Evolutionary conservation across 1,284 basidiomycete species (phyloP).

Genomic region (Athelia sp.): DNA sequence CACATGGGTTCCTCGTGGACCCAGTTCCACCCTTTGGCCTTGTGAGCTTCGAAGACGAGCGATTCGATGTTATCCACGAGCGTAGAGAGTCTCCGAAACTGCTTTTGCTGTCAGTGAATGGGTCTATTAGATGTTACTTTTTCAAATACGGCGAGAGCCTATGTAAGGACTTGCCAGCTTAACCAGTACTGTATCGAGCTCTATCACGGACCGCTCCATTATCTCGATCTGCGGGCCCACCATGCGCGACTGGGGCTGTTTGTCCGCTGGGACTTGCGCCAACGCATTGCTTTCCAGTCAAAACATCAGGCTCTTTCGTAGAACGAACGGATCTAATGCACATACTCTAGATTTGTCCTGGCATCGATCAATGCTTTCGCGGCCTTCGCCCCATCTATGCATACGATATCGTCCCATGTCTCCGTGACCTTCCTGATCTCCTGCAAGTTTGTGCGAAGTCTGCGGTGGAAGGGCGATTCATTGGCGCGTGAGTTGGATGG

Average conservation of each 20-base stretch:
- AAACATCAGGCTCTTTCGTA: constrained; percentile 2
- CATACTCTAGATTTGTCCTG: constrained; percentile 75
- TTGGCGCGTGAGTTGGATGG: constrained; percentile 39
- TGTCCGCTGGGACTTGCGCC: constrained; percentile 41
- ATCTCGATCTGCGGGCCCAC: constrained; percentile 56
- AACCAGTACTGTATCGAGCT: constrained; percentile 50
- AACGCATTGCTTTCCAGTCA: constrained; percentile 53
- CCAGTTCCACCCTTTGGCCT: constrained; percentile 64
- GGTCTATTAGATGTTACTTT: constrained; percentile 1
- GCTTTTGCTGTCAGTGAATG: constrained; percentile 48
- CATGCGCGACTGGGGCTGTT: constrained; percentile 49
- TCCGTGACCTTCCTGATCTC: constrained; percentile 55
- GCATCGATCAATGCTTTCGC: constrained; percentile 61
- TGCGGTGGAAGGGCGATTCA: constrained; percentile 73
- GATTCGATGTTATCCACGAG: constrained; percentile 60
- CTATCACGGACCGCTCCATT: constrained; percentile 62
- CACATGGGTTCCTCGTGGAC: constrained; percentile 65
- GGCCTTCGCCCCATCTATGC: constrained; percentile 68
- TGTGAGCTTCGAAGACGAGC: constrained; percentile 62
- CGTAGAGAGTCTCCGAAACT: constrained; percentile 57
- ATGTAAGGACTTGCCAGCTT: constrained; percentile 51
- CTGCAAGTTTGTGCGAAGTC: constrained; percentile 53
- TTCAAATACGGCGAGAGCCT: constrained; percentile 2
- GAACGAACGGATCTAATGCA: constrained; percentile 9
- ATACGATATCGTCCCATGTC: constrained; percentile 74